Percentiles rank a stretch among this genome's conserved stretches.
phyloP scores from a whole-genome alignment of 176 grass and related monocot genomes.

The Aegilops sharonensis region DNA sequence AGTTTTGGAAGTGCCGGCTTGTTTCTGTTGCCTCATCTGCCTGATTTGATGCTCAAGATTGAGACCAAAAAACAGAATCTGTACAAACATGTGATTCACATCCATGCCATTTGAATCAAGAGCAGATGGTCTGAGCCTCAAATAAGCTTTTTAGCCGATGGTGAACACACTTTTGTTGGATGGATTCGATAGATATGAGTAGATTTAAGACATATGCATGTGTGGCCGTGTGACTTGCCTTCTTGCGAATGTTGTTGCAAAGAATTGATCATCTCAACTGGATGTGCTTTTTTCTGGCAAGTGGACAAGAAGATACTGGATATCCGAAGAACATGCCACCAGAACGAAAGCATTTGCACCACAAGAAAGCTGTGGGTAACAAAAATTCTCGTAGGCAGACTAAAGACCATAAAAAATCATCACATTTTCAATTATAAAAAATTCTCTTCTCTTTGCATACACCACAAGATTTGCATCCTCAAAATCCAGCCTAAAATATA shows the following conservation, averaged over 20 bases:
- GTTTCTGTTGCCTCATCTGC: background rate
- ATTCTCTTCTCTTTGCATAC: background rate
- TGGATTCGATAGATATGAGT: background rate
- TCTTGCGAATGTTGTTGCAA: background rate
- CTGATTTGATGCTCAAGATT: background rate
- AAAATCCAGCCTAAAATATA: background rate
- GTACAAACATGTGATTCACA: background rate
- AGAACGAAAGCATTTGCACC: background rate
- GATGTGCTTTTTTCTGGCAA: background rate
- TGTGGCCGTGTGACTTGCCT: background rate
- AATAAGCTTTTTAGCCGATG: background rate
- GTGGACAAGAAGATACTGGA: background rate
- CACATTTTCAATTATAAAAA: background rate
- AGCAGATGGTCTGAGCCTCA: background rate
- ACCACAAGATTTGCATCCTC: background rate
- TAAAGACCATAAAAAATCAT: background rate
- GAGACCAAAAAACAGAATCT: background rate
- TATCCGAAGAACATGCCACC: background rate
- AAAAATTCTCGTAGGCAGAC: background rate
- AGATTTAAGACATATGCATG: background rate
- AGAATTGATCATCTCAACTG: background rate
- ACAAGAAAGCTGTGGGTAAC: slow-evolving; percentile 21
- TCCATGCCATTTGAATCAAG: background rate
- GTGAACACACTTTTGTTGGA: background rate
- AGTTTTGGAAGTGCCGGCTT: background rate